Percentiles rank a stretch among this genome's conserved stretches.
Conservation (phyloP, 2,329 filamentous ascomycete species). For the Botrytis elliptica region DNA sequence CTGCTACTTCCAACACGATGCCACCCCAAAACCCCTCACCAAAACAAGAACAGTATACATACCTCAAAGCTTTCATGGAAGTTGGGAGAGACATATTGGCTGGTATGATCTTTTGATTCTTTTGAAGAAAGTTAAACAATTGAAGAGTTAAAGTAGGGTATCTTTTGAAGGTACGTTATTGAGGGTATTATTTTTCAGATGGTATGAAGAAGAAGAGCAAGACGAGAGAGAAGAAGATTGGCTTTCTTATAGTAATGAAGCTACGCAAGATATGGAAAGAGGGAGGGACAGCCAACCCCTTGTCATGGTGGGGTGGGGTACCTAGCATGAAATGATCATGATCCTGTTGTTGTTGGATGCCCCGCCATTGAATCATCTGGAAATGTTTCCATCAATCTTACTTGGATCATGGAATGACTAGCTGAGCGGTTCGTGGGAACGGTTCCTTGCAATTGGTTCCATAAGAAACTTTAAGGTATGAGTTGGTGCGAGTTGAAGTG, state of each 20-base stretch:
- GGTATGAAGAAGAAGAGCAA: background rate
- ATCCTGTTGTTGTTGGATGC: slow-evolving; percentile 12
- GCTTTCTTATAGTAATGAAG: background rate
- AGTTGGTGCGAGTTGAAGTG: background rate
- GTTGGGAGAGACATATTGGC: slow-evolving; percentile 42
- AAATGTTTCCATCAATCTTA: background rate
- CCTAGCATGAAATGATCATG: background rate
- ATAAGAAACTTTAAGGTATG: background rate
- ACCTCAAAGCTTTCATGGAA: slow-evolving; percentile 61
- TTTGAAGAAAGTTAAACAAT: background rate
- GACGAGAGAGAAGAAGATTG: background rate
- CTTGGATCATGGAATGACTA: background rate
- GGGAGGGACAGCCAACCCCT: slow-evolving; percentile 1
- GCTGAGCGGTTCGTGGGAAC: background rate
- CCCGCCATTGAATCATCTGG: slow-evolving; percentile 8
- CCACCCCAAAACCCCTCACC: background rate
- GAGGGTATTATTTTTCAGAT: background rate
- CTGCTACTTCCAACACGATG: background rate
- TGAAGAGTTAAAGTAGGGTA: background rate
- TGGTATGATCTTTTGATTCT: slow-evolving; percentile 18
- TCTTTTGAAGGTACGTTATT: background rate
- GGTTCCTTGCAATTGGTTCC: slow-evolving; percentile 6
- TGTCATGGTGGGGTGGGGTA: slow-evolving; percentile 7
- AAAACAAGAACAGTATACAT: slow-evolving; percentile 35
- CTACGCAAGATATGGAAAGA: slow-evolving; percentile 9